Evolutionary conservation across 2,329 filamentous ascomycete species (phyloP).

Genomic region (Hypoxylon sp.): DNA sequence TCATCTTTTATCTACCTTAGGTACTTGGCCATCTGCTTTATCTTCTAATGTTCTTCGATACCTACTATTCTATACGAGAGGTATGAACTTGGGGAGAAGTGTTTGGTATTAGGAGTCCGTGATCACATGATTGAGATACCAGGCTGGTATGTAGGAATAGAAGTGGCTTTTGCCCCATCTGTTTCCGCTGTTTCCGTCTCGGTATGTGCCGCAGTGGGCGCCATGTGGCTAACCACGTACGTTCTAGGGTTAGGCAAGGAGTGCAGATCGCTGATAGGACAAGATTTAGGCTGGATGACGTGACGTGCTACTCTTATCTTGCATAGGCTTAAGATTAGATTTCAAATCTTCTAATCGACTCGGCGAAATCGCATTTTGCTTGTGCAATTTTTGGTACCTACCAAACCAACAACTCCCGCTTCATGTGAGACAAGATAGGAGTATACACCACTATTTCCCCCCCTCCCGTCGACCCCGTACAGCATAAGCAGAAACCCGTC

Average conservation of each 20-base stretch:
- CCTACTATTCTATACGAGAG: background rate
- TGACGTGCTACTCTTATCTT: conserved; percentile 45
- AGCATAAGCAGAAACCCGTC: conserved; percentile 16
- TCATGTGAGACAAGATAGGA: conserved; percentile 26
- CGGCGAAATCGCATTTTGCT: too few relatives aligned
- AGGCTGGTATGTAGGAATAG: conserved; percentile 1
- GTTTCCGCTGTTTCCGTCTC: conserved; percentile 38
- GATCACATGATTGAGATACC: conserved; percentile 8
- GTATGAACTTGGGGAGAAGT: background rate
- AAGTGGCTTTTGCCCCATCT: conserved; percentile 6
- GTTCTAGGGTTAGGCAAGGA: conserved; percentile 9
- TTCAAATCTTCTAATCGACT: conserved; percentile 11
- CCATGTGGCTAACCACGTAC: conserved; percentile 35
- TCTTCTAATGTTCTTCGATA: too few relatives aligned
- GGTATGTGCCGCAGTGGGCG: conserved; percentile 32
- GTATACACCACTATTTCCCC: conserved; percentile 4
- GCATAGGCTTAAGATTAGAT: conserved; percentile 29
- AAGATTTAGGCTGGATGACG: conserved; percentile 35
- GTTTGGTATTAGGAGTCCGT: background rate
- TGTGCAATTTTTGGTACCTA: too few relatives aligned
- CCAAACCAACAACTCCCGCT: conserved; percentile 8
- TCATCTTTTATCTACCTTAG: too few relatives aligned
- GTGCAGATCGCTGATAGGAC: conserved; percentile 28
- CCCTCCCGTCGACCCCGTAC: conserved; percentile 7
- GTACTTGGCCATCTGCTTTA: too few relatives aligned